Conservation (phyloP, 805 yeast species). For the Yamadazyma tumulicola region DNA sequence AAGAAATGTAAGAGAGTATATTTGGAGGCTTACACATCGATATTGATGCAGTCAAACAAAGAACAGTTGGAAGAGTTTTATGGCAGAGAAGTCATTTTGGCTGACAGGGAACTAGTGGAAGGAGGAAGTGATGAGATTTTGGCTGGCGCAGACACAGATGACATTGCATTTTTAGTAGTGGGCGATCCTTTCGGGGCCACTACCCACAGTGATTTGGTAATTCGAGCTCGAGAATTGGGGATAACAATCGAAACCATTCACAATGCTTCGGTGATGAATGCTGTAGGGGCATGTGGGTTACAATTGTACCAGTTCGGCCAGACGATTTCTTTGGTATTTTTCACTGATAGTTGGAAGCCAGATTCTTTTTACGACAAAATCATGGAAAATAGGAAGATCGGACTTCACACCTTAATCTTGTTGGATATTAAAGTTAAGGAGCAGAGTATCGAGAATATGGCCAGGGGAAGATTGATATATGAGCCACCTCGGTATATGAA, state of each 20-base stretch:
- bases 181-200: constrained; percentile 99
- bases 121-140: constrained; percentile 81
- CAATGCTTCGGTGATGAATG: constrained; percentile 97
- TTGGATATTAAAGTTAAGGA: constrained; percentile 95
- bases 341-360: constrained; percentile 94
- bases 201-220: constrained; percentile 90
- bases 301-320: constrained; percentile 95
- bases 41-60: constrained; percentile 86
- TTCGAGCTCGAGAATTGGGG: constrained; percentile 82
- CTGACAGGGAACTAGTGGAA: constrained; percentile 94
- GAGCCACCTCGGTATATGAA: constrained; percentile 98
- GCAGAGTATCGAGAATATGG: constrained; percentile 91
- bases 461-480: constrained; percentile 84
- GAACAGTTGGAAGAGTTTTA: constrained; percentile 75
- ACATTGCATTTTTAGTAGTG: constrained; percentile 91
- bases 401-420: constrained; percentile 84
- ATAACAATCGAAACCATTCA: constrained; percentile 81
- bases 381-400: constrained; percentile 84
- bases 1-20: constrained; percentile 85
- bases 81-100: constrained; percentile 79
- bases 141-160: constrained; percentile 71
- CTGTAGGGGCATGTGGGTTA: constrained; percentile 96
- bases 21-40: constrained; percentile 92
- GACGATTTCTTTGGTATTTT: constrained; percentile 93
- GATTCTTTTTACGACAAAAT: constrained; percentile 90